phyloP scores from a whole-genome alignment of 2,329 filamentous ascomycete genomes.

The Exophiala mesophila region DNA sequence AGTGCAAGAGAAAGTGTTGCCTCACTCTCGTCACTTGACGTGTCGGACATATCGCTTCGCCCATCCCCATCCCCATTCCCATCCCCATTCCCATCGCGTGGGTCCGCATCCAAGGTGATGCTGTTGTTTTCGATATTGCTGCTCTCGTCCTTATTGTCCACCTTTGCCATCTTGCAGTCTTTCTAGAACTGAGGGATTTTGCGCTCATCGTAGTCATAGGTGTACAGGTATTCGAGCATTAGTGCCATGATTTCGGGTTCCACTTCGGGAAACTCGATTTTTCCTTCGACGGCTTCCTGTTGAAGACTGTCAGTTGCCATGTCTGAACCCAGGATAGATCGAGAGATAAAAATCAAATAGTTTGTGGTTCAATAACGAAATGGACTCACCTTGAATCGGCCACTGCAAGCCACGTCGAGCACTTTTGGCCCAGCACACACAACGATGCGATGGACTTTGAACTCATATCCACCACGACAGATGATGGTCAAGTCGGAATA shows the following conservation, averaged over 20 bases:
- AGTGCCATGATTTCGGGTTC: constrained; percentile 6
- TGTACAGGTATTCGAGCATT: constrained; percentile 12
- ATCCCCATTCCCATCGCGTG: too few relatives aligned
- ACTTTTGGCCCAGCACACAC: constrained; percentile 26
- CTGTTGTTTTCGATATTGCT: too few relatives aligned
- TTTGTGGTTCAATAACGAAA: background rate
- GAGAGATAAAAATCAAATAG: background rate
- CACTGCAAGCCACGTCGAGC: constrained; percentile 21
- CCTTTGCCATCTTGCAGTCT: background rate
- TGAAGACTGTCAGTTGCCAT: background rate
- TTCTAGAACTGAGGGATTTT: constrained; percentile 3
- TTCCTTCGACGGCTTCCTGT: constrained; percentile 2
- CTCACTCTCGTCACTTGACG: too few relatives aligned
- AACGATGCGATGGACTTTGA: constrained; percentile 27
- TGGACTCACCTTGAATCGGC: constrained; percentile 27
- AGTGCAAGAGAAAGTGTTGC: too few relatives aligned
- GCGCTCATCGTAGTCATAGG: constrained; percentile 5
- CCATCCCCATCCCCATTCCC: too few relatives aligned
- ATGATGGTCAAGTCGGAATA: constrained; percentile 12
- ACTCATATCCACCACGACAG: constrained; percentile 24
- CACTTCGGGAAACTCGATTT: constrained; percentile 9
- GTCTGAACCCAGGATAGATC: too few relatives aligned
- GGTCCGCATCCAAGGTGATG: too few relatives aligned
- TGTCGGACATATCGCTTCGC: too few relatives aligned
- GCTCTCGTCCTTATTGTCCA: background rate